Evolutionary conservation across 2,329 filamentous ascomycete genomes (phyloP).

Genomic region (Exophiala dermatitidis): DNA sequence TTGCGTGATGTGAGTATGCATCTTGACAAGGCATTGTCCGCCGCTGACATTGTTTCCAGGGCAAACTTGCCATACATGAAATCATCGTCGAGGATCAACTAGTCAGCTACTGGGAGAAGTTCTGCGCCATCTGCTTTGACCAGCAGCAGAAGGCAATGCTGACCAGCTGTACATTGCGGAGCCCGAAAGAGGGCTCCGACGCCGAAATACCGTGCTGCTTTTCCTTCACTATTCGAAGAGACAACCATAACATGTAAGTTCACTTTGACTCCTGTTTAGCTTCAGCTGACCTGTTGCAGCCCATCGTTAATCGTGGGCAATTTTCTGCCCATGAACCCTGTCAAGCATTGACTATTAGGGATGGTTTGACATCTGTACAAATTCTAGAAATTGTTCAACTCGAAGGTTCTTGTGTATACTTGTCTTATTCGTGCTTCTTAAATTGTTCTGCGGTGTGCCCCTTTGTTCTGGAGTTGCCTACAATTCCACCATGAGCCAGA

Average conservation of each 20-base stretch:
- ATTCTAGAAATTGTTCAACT: neutral
- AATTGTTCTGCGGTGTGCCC: too few species aligned
- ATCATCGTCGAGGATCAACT: conserved; percentile 91
- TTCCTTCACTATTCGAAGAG: conserved; percentile 90
- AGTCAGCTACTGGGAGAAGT: conserved; percentile 98
- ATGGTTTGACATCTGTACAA: neutral
- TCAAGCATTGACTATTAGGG: conserved; percentile 18
- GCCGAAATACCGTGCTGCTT: conserved; percentile 88
- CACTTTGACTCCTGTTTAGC: neutral
- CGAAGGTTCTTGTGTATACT: neutral
- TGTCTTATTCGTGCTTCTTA: neutral
- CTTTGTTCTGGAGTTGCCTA: too few species aligned
- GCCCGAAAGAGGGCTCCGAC: conserved; percentile 61
- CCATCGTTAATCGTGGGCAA: conserved; percentile 94
- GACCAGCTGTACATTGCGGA: conserved; percentile 87
- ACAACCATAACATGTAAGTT: conserved; percentile 90
- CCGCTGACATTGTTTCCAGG: conserved; percentile 46
- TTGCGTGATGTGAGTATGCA: conserved; percentile 69
- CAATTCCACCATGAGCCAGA: too few species aligned
- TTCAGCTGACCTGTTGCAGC: conserved; percentile 46
- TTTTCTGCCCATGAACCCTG: conserved; percentile 67
- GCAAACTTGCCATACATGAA: conserved; percentile 89
- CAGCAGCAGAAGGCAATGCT: conserved; percentile 87
- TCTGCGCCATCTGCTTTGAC: conserved; percentile 95
- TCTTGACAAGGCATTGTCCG: neutral